Evolutionary conservation across 2,329 filamentous ascomycete species (phyloP), one percentile per base, ranked within the genome.

Genomic region (Alternaria ventricosa): DNA sequence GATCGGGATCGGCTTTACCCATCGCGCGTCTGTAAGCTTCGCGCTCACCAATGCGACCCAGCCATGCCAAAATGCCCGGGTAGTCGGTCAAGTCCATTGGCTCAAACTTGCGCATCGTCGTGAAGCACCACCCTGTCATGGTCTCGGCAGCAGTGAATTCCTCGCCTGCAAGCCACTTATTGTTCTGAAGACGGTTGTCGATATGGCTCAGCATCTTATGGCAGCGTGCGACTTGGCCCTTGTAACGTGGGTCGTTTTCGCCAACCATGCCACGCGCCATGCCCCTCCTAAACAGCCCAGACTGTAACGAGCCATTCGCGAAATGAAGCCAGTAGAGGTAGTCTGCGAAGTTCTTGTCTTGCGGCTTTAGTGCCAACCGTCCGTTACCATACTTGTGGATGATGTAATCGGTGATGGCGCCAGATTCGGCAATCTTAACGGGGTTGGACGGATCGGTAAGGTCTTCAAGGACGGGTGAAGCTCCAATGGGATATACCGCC

Each of bases 311-410:
- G 6, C 75, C 80, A 25, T 83, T 81, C 9, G 82, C 79, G 74
- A 84, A 90, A 73, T 90, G 87, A 71, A 87, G 86, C 88, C 88
- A 92, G 80, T 88, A 90, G 1, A 92, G 71, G 66, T 88, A 91
- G 55, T 88, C 84, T 3, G 87, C 80, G 66, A 89, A 91, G 47
- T 83, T 81, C 15, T 82, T 75, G 55, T 87, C 78, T 0, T 74
- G 68, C 0, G 86, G 84, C 0, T 70, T 53, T 0, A 88, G 67
- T 10, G 83, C 78, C 0, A 91, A 79, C 12, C 76, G 78, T 6
- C 87, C 87, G 6, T 73, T 65, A 33, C 64, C 78, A 57, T 90
- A 81, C 47, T 84, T 84, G 69, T 83, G 77, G 63, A 85, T 80
- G 70, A 92, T 86, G 79, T 91, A 91, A 60, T 92, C 88, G 49